Percentiles rank a stretch among this genome's conserved stretches.
Conservation (phyloP, 2,329 filamentous ascomycete species). For the Penicillium rolfsii region DNA sequence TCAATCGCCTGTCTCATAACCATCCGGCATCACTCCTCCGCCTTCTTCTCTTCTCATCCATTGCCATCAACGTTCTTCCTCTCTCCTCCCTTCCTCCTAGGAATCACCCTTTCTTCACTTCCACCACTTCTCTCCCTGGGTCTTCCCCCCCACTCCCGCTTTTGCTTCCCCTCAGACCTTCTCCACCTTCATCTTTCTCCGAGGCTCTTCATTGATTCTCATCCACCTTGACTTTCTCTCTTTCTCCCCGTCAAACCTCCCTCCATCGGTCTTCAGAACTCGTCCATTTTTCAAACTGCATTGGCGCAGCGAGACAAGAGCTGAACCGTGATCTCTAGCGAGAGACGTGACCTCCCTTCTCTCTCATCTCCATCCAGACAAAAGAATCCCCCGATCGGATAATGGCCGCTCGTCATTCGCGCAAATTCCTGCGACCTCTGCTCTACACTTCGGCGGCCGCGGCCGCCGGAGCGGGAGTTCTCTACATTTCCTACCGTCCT, state of each 20-base stretch:
- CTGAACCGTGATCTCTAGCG: slow-evolving; percentile 2
- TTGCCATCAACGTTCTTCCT: not conserved
- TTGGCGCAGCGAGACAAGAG: not conserved
- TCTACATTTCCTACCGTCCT: slow-evolving; percentile 66
- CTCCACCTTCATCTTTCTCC: not conserved
- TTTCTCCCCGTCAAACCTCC: not conserved
- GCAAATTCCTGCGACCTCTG: slow-evolving; percentile 59
- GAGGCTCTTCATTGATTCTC: not conserved
- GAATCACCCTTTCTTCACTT: not conserved
- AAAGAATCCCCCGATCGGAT: slow-evolving; percentile 14
- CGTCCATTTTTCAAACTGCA: not conserved
- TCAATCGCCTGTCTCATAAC: slow-evolving; percentile 5
- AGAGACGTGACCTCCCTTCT: not conserved
- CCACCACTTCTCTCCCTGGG: not conserved
- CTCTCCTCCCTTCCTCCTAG: slow-evolving; percentile 1
- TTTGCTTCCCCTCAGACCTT: not conserved
- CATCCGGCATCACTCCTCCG: not conserved
- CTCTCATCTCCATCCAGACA: slow-evolving; percentile 5
- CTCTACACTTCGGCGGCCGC: slow-evolving; percentile 62
- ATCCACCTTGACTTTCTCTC: not conserved
- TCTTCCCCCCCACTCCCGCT: not conserved
- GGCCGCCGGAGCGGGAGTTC: slow-evolving; percentile 57
- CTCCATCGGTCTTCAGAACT: not conserved
- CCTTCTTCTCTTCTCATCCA: not conserved
- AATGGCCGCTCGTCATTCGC: slow-evolving; percentile 48